Evolutionary conservation across 257 asterid species (phyloP).

Genomic region (Euphrasia confusa): DNA sequence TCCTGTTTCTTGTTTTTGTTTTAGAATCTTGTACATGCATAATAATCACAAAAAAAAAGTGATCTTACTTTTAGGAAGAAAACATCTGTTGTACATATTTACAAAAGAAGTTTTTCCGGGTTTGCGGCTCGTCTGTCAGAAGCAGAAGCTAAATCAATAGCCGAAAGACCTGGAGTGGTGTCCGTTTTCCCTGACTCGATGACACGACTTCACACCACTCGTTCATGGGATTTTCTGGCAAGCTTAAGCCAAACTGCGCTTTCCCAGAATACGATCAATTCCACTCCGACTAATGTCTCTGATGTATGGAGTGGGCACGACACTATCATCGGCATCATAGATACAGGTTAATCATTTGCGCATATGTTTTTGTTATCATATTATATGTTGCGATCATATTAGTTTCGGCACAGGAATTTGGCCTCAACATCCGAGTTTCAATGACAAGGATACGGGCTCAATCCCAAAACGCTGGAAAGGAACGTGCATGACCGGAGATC

Average conservation of each 20-base stretch:
- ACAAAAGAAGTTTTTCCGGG: constrained; percentile 63
- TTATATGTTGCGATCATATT: too few species aligned
- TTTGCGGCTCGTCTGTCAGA: constrained; percentile 65
- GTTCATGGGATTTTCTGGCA: constrained; percentile 87
- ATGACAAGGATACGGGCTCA: too few species aligned
- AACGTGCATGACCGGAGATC: too few species aligned
- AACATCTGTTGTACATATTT: constrained; percentile 48
- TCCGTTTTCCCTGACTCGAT: constrained; percentile 79
- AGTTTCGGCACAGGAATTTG: too few species aligned
- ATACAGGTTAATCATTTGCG: constrained; percentile 44
- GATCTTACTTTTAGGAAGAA: constrained; percentile 42
- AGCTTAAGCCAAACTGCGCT: constrained; percentile 44
- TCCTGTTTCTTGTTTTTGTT: too few species aligned
- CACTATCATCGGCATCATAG: constrained; percentile 76
- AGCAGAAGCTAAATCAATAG: constrained; percentile 56
- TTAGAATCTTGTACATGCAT: too few species aligned
- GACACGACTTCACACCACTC: constrained; percentile 80
- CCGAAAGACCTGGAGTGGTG: constrained; percentile 59
- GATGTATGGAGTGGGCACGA: constrained; percentile 39
- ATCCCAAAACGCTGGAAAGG: too few species aligned
- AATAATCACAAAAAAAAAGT: too few species aligned
- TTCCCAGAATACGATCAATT: constrained; percentile 27
- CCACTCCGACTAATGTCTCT: neutral
- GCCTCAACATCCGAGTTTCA: too few species aligned
- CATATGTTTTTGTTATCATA: too few species aligned